A percentile compares a stretch with the other conserved stretches of the same genome.
These are phyloP conservation scores for Geotrichum europaeum DNA, from an alignment of 1,139 yeast species.

Conservation along the genomic window DNA sequence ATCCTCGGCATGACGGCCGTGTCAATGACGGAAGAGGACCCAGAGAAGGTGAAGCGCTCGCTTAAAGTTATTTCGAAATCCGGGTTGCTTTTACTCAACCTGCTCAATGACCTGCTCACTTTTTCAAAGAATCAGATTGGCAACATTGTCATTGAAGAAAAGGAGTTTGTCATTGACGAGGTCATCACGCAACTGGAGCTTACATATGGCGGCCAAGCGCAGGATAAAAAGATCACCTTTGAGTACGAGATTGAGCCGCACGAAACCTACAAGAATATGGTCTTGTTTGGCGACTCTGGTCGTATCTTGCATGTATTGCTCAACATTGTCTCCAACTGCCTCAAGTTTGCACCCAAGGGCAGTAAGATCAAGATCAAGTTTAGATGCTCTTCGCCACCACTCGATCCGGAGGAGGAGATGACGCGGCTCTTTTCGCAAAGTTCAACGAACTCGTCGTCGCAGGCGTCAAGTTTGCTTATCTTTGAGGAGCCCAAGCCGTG, in stretches of 20 bases:
- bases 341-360: constrained; percentile 82
- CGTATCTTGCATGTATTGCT: constrained; percentile 81
- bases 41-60: constrained; percentile 56
- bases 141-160: constrained; percentile 74
- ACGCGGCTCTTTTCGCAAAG: constrained; percentile 26
- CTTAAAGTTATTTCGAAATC: constrained; percentile 76
- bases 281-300: constrained; percentile 77
- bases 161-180: constrained; percentile 63
- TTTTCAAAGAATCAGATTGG: constrained; percentile 88
- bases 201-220: constrained; percentile 69
- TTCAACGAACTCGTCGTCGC: neutral
- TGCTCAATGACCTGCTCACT: constrained; percentile 80
- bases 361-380: constrained; percentile 69
- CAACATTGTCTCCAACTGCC: constrained; percentile 80
- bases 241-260: constrained; percentile 52
- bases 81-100: constrained; percentile 80
- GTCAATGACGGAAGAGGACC: constrained; percentile 78
- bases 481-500: constrained; percentile 3
- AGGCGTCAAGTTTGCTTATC: neutral
- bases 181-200: constrained; percentile 72
- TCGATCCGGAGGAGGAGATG: constrained; percentile 52
- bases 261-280: constrained; percentile 34
- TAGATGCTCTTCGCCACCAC: constrained; percentile 37
- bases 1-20: constrained; percentile 94
- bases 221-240: constrained; percentile 63